Evolutionary conservation across 140 eudicot genomes (phyloP).

Genomic region (Flaveria floridana): DNA sequence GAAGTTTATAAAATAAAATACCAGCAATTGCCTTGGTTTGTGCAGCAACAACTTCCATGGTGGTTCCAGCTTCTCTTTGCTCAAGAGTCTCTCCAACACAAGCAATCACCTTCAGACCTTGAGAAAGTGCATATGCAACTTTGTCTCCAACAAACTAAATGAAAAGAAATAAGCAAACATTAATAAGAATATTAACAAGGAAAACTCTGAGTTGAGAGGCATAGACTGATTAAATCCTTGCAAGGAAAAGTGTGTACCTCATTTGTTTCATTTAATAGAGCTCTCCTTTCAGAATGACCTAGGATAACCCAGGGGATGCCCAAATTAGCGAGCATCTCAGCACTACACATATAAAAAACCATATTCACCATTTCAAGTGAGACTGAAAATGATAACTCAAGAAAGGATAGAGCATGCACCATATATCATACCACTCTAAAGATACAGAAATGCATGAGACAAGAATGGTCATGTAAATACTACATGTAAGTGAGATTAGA

Average conservation of each 20-base stretch:
- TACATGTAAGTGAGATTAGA: background rate
- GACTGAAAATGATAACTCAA: conserved; percentile 2
- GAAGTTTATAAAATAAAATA: conserved; percentile 26
- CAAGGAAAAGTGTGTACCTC: conserved; percentile 50
- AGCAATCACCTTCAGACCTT: conserved; percentile 84
- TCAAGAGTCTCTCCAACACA: conserved; percentile 91
- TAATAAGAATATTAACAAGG: background rate
- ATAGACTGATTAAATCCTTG: background rate
- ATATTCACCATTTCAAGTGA: conserved; percentile 9
- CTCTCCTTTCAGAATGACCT: conserved; percentile 87
- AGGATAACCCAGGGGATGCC: conserved; percentile 81
- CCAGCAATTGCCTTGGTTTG: conserved; percentile 88
- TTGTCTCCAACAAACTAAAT: conserved; percentile 79
- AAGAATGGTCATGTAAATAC: background rate
- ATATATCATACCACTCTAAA: background rate
- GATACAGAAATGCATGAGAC: background rate
- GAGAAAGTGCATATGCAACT: conserved; percentile 83
- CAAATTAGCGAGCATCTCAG: conserved; percentile 80
- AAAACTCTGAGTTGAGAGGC: conserved; percentile 11
- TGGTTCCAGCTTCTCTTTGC: conserved; percentile 77
- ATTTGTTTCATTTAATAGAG: conserved; percentile 58
- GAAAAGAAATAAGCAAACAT: background rate
- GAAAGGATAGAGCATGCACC: background rate
- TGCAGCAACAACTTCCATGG: conserved; percentile 80
- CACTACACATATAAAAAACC: conserved; percentile 39